These are phyloP conservation scores for Coniochaeta hoffmannii DNA, from an alignment of 2,329 filamentous ascomycete genomes.

Conservation along the genomic window DNA sequence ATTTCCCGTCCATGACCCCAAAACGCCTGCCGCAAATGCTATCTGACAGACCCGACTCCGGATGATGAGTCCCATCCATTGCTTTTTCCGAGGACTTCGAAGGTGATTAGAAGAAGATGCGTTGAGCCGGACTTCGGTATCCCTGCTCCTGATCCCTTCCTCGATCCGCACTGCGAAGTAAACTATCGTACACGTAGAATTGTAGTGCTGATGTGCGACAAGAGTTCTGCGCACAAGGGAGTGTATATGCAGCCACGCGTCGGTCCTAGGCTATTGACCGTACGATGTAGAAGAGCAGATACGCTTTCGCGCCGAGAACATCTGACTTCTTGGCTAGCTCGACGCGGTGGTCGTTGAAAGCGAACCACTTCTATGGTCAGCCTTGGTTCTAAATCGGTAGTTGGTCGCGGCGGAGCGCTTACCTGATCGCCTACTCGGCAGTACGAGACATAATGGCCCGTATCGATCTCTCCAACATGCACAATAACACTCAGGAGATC, in stretches of 20 bases:
- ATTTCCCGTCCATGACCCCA: neutral
- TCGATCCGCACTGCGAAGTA: neutral
- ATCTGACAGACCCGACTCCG: neutral
- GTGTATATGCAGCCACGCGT: neutral
- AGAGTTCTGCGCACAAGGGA: neutral
- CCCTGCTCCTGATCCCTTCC: neutral
- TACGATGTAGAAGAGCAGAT: constrained; percentile 81
- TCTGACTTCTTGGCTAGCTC: constrained; percentile 76
- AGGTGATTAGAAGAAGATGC: neutral
- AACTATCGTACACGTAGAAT: too few species aligned
- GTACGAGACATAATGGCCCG: constrained; percentile 88
- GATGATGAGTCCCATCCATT: neutral
- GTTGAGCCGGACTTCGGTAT: too few species aligned
- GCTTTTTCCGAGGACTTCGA: neutral
- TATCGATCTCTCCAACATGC: constrained; percentile 87
- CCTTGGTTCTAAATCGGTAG: too few species aligned
- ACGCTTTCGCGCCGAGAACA: constrained; percentile 79
- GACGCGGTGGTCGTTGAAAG: constrained; percentile 92
- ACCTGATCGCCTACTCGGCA: constrained; percentile 71
- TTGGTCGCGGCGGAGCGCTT: constrained; percentile 15
- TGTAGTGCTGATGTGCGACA: neutral
- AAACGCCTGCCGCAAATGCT: neutral
- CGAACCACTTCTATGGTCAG: constrained; percentile 64
- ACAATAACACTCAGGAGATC: constrained; percentile 86
- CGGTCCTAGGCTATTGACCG: constrained; percentile 43